Evolutionary conservation across 441 rosid species (phyloP).

Genomic region (Erodium trifolium): DNA sequence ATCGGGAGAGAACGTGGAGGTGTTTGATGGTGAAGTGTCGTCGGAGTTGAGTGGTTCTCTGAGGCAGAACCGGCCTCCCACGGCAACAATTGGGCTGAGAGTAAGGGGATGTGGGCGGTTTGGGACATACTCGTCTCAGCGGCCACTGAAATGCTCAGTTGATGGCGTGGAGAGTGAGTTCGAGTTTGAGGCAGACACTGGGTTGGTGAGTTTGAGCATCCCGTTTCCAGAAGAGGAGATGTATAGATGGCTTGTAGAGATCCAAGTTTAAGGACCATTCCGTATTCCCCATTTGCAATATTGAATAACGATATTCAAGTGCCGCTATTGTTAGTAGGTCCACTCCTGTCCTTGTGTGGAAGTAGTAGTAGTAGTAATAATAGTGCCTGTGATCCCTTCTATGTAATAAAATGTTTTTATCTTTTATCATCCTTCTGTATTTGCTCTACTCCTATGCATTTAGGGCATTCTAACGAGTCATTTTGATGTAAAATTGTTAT

Average conservation of each 20-base stretch:
- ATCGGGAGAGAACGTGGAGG: slow-evolving; percentile 27
- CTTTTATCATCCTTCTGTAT: too few relatives aligned
- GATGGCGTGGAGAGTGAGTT: slow-evolving; percentile 43
- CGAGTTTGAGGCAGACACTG: slow-evolving; percentile 38
- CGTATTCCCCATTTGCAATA: background rate
- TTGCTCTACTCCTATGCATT: too few relatives aligned
- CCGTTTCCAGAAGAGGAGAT: slow-evolving; percentile 57
- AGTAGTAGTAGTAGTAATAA: too few relatives aligned
- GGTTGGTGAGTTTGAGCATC: slow-evolving; percentile 49
- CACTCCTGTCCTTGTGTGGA: too few relatives aligned
- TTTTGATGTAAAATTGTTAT: too few relatives aligned
- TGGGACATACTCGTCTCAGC: slow-evolving; percentile 66
- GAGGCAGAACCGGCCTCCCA: slow-evolving; percentile 33
- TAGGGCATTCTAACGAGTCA: too few relatives aligned
- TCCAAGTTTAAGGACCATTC: slow-evolving; percentile 33
- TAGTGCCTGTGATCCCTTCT: background rate
- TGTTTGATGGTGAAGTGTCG: slow-evolving; percentile 47
- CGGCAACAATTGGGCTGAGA: slow-evolving; percentile 38
- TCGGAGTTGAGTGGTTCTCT: slow-evolving; percentile 33
- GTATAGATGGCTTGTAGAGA: slow-evolving; percentile 75
- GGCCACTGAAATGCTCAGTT: slow-evolving; percentile 52
- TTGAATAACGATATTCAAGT: slow-evolving; percentile 6
- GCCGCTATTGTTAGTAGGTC: background rate
- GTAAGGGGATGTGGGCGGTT: slow-evolving; percentile 75
- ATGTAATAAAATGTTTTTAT: too few relatives aligned